These are phyloP conservation scores for Exophiala viscosa DNA, from an alignment of 2,329 filamentous ascomycete genomes.

Conservation along the genomic window DNA sequence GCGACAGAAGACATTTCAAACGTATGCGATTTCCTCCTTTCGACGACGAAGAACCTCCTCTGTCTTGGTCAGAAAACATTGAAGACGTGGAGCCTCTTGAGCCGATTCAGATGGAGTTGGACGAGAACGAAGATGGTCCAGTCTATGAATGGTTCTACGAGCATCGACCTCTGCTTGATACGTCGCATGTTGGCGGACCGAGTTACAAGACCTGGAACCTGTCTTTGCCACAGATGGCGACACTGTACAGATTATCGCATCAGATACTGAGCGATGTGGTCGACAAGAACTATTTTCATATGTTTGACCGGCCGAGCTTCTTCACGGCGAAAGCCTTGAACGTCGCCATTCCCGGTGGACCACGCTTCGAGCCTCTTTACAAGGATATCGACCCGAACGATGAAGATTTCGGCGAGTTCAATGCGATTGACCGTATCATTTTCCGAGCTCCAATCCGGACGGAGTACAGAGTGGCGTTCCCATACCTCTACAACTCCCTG, in stretches of 20 bases:
- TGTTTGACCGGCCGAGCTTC: conserved; percentile 94
- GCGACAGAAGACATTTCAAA: conserved; percentile 92
- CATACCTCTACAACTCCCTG: conserved; percentile 92
- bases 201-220: conserved; percentile 98
- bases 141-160: conserved; percentile 99
- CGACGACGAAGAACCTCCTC: conserved; percentile 93
- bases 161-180: conserved; percentile 83
- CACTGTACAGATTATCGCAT: conserved; percentile 84
- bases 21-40: conserved; percentile 98
- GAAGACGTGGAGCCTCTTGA: conserved; percentile 97
- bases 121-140: conserved; percentile 85
- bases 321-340: conserved; percentile 95
- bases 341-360: conserved; percentile 94
- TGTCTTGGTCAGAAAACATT: conserved; percentile 98
- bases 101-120: conserved; percentile 97
- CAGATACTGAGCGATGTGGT: conserved; percentile 87
- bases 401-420: conserved; percentile 99
- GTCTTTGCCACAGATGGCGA: conserved; percentile 90
- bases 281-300: conserved; percentile 96
- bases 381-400: conserved; percentile 99
- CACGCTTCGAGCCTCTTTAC: conserved; percentile 93
- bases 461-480: conserved; percentile 91
- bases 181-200: conserved; percentile 87
- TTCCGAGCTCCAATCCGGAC: conserved; percentile 93
- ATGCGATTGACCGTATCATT: conserved; percentile 98